phyloP scores from a whole-genome alignment of 2,329 filamentous ascomycete species.

The Apiospora sp. region DNA sequence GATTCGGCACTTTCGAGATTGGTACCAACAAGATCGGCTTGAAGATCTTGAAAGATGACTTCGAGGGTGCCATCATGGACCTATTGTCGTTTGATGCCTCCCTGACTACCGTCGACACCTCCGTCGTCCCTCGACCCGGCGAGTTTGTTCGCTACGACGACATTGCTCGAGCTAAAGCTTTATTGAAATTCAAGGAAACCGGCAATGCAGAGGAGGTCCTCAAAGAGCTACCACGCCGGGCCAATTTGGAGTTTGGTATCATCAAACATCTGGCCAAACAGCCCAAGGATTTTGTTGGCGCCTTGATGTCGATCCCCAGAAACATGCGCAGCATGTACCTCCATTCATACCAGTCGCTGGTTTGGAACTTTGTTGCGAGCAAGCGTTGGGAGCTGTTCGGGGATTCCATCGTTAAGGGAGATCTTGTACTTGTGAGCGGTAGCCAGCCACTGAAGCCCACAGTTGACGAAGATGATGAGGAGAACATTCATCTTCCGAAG shows the following conservation, averaged over 20 bases:
- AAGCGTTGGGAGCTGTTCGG: slow-evolving; percentile 82
- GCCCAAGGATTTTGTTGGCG: slow-evolving; percentile 77
- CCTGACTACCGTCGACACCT: slow-evolving; percentile 56
- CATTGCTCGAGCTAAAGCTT: slow-evolving; percentile 77
- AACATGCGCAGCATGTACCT: slow-evolving; percentile 93
- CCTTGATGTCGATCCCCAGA: slow-evolving; percentile 80
- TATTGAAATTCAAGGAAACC: slow-evolving; percentile 74
- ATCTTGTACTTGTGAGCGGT: slow-evolving; percentile 73
- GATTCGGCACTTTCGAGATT: slow-evolving; percentile 88
- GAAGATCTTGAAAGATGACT: slow-evolving; percentile 83
- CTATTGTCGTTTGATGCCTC: slow-evolving; percentile 77
- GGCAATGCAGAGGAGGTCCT: slow-evolving; percentile 68
- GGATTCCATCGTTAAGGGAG: slow-evolving; percentile 78
- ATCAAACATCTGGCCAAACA: slow-evolving; percentile 76
- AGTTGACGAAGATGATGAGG: slow-evolving; percentile 64
- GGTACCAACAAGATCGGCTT: slow-evolving; percentile 87
- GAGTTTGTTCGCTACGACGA: slow-evolving; percentile 72
- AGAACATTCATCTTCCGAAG: slow-evolving; percentile 66
- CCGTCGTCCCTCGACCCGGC: slow-evolving; percentile 50
- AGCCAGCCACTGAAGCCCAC: slow-evolving; percentile 44
- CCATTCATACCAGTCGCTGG: slow-evolving; percentile 92
- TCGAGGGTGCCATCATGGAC: slow-evolving; percentile 79
- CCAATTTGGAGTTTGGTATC: slow-evolving; percentile 79
- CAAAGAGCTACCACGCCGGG: slow-evolving; percentile 77
- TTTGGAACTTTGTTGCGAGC: slow-evolving; percentile 90